These are phyloP conservation scores for Botrytis aclada DNA, from an alignment of 2,329 filamentous ascomycete species.

Conservation along the genomic window DNA sequence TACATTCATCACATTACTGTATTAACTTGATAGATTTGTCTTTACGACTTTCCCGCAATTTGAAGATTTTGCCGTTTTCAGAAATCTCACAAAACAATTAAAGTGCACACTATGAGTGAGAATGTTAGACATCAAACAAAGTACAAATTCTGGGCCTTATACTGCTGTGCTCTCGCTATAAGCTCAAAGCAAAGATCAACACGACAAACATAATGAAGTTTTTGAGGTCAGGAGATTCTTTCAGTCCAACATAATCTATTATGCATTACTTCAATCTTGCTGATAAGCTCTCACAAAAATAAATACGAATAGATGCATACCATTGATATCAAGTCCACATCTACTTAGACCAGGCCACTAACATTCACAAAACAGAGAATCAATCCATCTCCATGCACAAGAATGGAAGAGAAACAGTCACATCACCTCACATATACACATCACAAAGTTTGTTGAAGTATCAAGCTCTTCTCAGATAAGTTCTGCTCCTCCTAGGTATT, in stretches of 20 bases:
- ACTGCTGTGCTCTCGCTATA: too few relatives aligned
- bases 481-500: not conserved
- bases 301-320: not conserved
- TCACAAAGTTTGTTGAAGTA: accelerated
- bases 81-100: not conserved
- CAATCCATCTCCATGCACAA: accelerated
- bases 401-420: too few relatives aligned
- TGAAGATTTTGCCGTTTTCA: too few relatives aligned
- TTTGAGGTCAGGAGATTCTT: too few relatives aligned
- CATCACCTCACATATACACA: not conserved
- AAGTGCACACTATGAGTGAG: not conserved
- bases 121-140: not conserved
- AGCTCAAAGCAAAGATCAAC: too few relatives aligned
- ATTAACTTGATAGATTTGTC: too few relatives aligned
- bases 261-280: not conserved
- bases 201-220: too few relatives aligned
- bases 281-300: not conserved
- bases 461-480: not conserved
- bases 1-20: too few relatives aligned
- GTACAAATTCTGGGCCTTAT: accelerated
- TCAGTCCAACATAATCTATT: not conserved
- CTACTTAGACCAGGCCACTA: too few relatives aligned
- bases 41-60: too few relatives aligned
- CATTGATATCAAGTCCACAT: not conserved
- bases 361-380: not conserved